Evolutionary conservation across 2,329 filamentous ascomycete species (phyloP).

Genomic region (Teratosphaeria zuluensis): DNA sequence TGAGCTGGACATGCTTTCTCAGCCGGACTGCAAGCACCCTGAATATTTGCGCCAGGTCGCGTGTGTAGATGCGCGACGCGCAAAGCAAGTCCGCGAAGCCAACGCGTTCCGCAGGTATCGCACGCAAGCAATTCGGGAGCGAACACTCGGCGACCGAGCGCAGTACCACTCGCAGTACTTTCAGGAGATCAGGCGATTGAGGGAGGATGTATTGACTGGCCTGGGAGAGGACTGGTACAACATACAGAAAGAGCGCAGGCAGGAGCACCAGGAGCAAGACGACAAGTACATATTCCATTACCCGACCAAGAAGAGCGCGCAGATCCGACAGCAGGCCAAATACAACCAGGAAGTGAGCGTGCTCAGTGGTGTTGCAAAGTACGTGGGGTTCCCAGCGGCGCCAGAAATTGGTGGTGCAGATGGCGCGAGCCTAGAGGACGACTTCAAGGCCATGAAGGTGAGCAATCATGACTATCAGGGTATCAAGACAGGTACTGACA

Average conservation of each 20-base stretch:
- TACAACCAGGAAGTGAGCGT: constrained; percentile 95
- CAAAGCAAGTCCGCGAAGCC: constrained; percentile 70
- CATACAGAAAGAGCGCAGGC: constrained; percentile 79
- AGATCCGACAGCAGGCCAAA: constrained; percentile 73
- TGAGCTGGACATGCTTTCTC: constrained; percentile 51
- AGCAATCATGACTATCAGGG: background rate
- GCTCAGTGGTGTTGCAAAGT: constrained; percentile 81
- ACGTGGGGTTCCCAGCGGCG: constrained; percentile 93
- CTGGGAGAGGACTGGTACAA: constrained; percentile 88
- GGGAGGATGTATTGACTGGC: constrained; percentile 68
- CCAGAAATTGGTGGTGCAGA: constrained; percentile 69
- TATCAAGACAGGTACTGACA: background rate
- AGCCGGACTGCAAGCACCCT: constrained; percentile 61
- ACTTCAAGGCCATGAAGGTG: constrained; percentile 82
- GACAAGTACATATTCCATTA: constrained; percentile 74
- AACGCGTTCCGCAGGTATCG: constrained; percentile 65
- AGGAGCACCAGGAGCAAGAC: constrained; percentile 65
- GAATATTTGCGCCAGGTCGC: constrained; percentile 86
- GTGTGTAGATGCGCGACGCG: constrained; percentile 70
- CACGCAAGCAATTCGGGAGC: constrained; percentile 60
- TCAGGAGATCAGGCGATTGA: constrained; percentile 71
- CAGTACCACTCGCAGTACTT: constrained; percentile 87
- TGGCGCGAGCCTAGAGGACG: constrained; percentile 66
- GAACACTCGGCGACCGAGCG: constrained; percentile 69
- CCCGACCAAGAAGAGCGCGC: constrained; percentile 64